Base-by-base conservation (phyloP, 805 yeast genomes). In the Millerago galiae region DNA sequence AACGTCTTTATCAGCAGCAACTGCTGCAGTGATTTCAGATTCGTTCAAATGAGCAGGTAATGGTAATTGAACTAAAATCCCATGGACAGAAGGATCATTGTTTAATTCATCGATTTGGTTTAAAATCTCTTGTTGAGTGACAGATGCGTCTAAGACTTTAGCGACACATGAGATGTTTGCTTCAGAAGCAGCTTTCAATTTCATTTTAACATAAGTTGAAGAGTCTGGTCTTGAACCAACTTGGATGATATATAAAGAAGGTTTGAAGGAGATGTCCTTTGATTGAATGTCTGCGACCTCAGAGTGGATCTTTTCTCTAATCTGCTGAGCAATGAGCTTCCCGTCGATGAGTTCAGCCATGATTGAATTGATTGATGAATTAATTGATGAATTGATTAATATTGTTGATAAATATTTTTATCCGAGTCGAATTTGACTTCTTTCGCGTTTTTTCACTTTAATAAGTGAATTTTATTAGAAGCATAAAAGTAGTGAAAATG, bases 181-280 rank as follows among this genome's bases (percentile, higher is more conserved):
- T 50, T 80, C 86, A 43, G 71, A 68, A 25, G 91, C 85, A 10
- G 93, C 91, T 60, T 79, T 82, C 46, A 81, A 64, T 62, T 85
- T 85, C 88, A 83, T 83, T 50, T 78, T 74, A 37, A 85, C 90
- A 61, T 85, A 85, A 3, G 88, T 82, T n/a, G 83, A 68, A 11
- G 93, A 83, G 56, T 85, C 95, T 17, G 82, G 83, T 61, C 91
- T 72, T 21, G 68, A 66, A 43, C 95, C 95, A 17, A 85, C 83
- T 65, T 85, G 95, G 46, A 91, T 71, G 53, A 91, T 89, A 32
- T 86, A 81, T 54, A 91, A 70, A 42, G 74, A 72, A 8, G 98
- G 97, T 47, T 72, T 67, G 67, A 87, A 87, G n/a, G 59, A 52
- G 3, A 75, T 65, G 45, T 68, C 60, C 33, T 52, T 43, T 1